Base-by-base conservation (phyloP, 768 basidiomycete genomes). In the Tylopilus plumbeoviolaceoides region DNA sequence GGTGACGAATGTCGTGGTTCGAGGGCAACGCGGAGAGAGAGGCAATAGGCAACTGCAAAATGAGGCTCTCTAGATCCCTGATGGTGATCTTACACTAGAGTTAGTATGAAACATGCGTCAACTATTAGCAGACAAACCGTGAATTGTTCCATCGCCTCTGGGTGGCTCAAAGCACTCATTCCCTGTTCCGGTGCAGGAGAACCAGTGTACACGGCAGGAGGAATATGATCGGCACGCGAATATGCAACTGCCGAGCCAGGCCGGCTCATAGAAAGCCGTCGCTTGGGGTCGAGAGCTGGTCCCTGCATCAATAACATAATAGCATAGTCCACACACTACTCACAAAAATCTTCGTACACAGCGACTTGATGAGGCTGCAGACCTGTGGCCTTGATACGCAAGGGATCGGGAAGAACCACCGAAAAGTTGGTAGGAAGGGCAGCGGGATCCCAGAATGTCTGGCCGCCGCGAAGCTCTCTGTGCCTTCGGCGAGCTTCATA, bases 331-430 rank as follows among this genome's bases (percentile, higher is more conserved):
- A 46, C 21, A 48, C 18, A 17, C 8, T 33, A 69, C 72, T 59
- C 63, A 83, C 92, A 87, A 59, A 99, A 98, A 66, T 99, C 97
- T 60, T 98, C 94, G 70, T 99, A 99, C 11, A 99, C 93, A 44
- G 82, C 81, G 33, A 85, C 72, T 69, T 99, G 97, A 58, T 85
- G 82, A 18, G 80, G 74, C 56, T 91, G 87, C 10, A 99, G 74
- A 36, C 97, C 97, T 41, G 76, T 83, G 11, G 84, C 75, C 63
- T 90, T 89, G 67, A 98, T 82, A 35, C 94, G 83, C 44, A 99
- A 75, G 25, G 90, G 85, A 60, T 98, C 94, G 4, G 97, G 97
- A 40, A 99, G 78, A 48, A 74, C 80, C 4, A 78, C 70, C 5
- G 84, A 79, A 62, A 91, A 89, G 54, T 79, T 85, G 8, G 89